Evolutionary conservation across 768 basidiomycete genomes (phyloP).

Genomic region (Suillus ampliporus): DNA sequence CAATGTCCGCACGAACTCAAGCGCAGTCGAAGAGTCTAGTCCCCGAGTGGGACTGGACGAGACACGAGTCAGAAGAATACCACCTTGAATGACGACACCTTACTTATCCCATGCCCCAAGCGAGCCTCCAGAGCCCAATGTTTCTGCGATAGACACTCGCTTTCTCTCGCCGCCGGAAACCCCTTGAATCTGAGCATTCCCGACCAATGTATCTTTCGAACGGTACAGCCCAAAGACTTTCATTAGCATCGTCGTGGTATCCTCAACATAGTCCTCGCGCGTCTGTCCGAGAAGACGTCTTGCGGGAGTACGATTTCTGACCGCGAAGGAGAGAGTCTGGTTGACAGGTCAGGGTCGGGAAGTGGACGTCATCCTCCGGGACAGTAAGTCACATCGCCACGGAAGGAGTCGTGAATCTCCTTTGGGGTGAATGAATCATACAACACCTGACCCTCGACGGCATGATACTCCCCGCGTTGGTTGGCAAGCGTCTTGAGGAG

Average conservation of each 20-base stretch:
- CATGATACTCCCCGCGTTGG: conserved; percentile 68
- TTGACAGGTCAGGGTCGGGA: conserved; percentile 83
- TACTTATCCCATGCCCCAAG: neutral
- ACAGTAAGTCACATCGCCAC: conserved; percentile 81
- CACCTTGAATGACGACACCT: neutral
- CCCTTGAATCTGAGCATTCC: conserved; percentile 81
- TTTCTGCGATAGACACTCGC: conserved; percentile 80
- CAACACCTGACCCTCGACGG: conserved; percentile 68
- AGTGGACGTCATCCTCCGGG: conserved; percentile 88
- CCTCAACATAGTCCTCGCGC: conserved; percentile 34
- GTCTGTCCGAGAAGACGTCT: conserved; percentile 49
- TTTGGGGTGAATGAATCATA: conserved; percentile 79
- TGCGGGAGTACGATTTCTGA: conserved; percentile 69
- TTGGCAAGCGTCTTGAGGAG: conserved; percentile 87
- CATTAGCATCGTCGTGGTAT: conserved; percentile 51
- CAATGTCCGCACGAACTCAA: conserved; percentile 74
- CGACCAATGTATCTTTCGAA: conserved; percentile 74
- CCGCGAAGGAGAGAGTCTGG: conserved; percentile 74
- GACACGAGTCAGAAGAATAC: neutral
- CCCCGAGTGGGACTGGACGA: conserved; percentile 66
- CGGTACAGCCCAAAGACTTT: conserved; percentile 81
- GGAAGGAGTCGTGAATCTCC: conserved; percentile 66
- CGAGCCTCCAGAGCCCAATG: conserved; percentile 40
- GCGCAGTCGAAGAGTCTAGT: conserved; percentile 70
- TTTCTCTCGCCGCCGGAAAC: conserved; percentile 83